Evolutionary conservation across 495 filamentous ascomycete genomes (phyloP), one percentile per base, ranked within the genome.

Genomic region (Xylaria longipes): DNA sequence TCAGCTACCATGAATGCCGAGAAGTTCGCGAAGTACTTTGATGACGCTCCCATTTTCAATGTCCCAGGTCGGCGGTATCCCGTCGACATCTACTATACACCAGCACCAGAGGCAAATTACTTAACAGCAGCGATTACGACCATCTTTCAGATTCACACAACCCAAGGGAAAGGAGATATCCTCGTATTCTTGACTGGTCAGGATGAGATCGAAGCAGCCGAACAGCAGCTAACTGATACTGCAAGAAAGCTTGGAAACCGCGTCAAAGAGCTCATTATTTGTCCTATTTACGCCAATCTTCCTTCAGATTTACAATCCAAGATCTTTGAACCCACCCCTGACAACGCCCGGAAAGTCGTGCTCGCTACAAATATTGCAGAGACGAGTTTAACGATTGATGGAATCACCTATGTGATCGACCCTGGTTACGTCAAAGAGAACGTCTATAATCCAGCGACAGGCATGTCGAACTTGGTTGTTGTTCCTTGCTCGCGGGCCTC

Each of bases 371-470:
- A 97, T 75, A 97, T 97, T 77, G 94, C 94, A 41, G 94, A 97
- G 78, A 97, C 94, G 0, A 92, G 89, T 82, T 84, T 97, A 74
- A 97, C 94, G 0, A 97, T 97, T 62, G 93, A 97, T 76, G 93
- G 93, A 3, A 95, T 97, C 69, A 93, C 95, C 29, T 97, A 95
- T 76, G 93, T 97, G 56, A 96, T 97, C 71, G 94, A 97, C 75
- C 91, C 92, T 12, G 94, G 96, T 27, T 97, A 97, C 72, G 94
- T 95, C 67, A 98, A 98, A 79, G 94, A 99, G 78, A 97, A 98
- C 78, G 89, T 94, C 17, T 99, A 95, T 83, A 97, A 96, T 69
- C 92, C 96, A 1, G 87, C 90, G 3, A 97, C 94, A 0, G 94
- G 94, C 11, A 97, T 98, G 92, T 95, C 97, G 68, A 93, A 90